These are phyloP conservation scores for Tricholoma bakamatsutake DNA, from an alignment of 768 basidiomycete genomes.

Conservation along the genomic window DNA sequence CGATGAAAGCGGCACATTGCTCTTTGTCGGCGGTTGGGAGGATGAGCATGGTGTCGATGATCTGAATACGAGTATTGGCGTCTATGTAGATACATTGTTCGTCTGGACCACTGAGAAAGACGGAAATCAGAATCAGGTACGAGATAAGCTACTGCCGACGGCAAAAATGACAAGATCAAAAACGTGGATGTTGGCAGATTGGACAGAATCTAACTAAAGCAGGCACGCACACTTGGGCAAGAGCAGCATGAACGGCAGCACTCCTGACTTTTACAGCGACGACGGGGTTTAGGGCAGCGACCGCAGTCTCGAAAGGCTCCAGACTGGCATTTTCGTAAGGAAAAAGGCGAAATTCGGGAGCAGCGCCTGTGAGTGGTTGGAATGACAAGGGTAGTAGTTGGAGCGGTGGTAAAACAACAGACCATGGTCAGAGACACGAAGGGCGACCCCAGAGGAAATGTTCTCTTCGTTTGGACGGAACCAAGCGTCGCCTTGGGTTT, in stretches of 20 bases:
- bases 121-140: background rate
- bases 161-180: background rate
- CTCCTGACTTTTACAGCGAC: constrained; percentile 78
- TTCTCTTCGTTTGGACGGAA: constrained; percentile 74
- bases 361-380: constrained; percentile 10
- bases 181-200: background rate
- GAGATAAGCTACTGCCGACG: constrained; percentile 22
- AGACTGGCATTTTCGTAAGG: constrained; percentile 73
- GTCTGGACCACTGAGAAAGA: constrained; percentile 41
- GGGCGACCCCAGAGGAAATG: constrained; percentile 67
- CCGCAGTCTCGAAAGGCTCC: constrained; percentile 69
- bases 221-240: constrained; percentile 52
- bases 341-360: constrained; percentile 66
- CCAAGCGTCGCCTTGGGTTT: constrained; percentile 82
- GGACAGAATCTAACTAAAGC: constrained; percentile 24
- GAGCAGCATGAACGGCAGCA: constrained; percentile 74
- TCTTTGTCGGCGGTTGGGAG: constrained; percentile 81
- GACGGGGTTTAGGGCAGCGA: constrained; percentile 69
- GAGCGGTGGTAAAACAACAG: no score
- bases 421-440: constrained; percentile 41
- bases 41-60: constrained; percentile 71
- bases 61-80: constrained; percentile 78
- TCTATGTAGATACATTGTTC: constrained; percentile 65
- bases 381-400: no score
- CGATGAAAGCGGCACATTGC: constrained; percentile 84